A percentile compares a stretch with the other conserved stretches of the same genome.
Conservation (phyloP, 805 yeast species). For the Sugiyamaella marilandica region DNA sequence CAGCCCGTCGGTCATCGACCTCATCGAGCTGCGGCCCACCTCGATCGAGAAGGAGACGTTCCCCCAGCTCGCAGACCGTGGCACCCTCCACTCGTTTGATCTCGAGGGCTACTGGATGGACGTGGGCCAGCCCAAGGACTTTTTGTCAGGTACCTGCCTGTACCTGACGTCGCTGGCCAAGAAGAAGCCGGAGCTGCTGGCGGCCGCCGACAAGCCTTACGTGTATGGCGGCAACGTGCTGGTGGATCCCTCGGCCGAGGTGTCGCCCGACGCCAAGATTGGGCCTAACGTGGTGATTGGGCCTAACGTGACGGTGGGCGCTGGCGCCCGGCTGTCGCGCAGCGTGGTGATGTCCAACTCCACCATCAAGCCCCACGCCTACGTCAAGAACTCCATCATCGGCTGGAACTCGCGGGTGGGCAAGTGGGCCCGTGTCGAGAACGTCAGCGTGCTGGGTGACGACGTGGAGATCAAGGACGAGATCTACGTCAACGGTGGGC, state of each 20-base stretch:
- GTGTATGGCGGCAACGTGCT: constrained; percentile 89
- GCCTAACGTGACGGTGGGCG: constrained; percentile 92
- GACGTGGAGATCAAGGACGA: constrained; percentile 98
- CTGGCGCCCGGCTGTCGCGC: constrained; percentile 97
- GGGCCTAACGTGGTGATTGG: constrained; percentile 99
- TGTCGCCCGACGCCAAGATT: constrained; percentile 86
- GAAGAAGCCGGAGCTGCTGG: constrained; percentile 67
- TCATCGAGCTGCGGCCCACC: constrained; percentile 97
- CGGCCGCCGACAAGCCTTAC: constrained; percentile 55
- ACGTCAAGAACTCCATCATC: constrained; percentile 95
- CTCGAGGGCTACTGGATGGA: constrained; percentile 99
- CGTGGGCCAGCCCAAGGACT: constrained; percentile 99
- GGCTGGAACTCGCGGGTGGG: constrained; percentile 99
- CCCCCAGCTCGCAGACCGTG: constrained; percentile 90
- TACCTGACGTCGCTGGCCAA: constrained; percentile 83
- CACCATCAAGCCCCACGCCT: constrained; percentile 91
- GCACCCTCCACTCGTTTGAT: constrained; percentile 88
- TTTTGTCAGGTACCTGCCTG: constrained; percentile 90
- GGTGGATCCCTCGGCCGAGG: constrained; percentile 91
- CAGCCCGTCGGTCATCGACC: constrained; percentile 95
- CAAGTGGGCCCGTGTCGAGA: constrained; percentile 98
- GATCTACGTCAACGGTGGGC: constrained; percentile 98
- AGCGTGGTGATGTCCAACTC: constrained; percentile 91
- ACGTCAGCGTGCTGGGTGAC: constrained; percentile 96
- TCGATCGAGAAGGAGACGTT: constrained; percentile 99